These are phyloP conservation scores for Gracilariopsis chorda DNA, from an alignment of 23 red algal species.

Conservation along the genomic window DNA sequence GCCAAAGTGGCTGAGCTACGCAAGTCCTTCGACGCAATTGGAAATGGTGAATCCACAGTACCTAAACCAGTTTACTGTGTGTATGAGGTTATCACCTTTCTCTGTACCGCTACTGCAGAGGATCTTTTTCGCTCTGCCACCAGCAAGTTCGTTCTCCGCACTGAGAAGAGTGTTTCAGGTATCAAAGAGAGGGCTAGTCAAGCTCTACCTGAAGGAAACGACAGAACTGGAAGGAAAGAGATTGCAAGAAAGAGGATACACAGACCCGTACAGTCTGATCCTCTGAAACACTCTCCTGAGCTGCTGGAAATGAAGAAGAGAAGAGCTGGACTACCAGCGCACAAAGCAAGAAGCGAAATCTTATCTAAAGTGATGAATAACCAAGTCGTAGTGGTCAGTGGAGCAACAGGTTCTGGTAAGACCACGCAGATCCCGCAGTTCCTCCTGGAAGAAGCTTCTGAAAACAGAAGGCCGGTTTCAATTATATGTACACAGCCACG, in stretches of 20 bases:
- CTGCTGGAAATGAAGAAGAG: conserved; percentile 13
- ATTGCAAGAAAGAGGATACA: background rate
- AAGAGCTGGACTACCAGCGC: conserved; percentile 28
- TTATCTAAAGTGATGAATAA: background rate
- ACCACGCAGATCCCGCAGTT: conserved; percentile 90
- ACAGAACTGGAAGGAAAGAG: background rate
- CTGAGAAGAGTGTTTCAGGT: background rate
- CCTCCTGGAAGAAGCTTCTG: conserved; percentile 68
- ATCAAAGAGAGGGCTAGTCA: background rate
- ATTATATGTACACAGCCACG: conserved; percentile 90
- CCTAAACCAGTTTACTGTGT: background rate
- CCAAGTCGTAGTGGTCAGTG: conserved; percentile 76
- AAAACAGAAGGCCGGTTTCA: background rate
- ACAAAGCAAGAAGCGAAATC: conserved; percentile 36
- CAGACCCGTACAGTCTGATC: background rate
- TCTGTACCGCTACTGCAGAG: conserved; percentile 14
- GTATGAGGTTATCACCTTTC: conserved; percentile 41
- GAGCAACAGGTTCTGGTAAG: conserved; percentile 94
- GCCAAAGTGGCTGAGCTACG: background rate
- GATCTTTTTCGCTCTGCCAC: conserved; percentile 17
- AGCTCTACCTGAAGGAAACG: background rate
- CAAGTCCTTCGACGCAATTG: background rate
- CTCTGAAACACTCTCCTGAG: background rate
- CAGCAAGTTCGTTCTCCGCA: no score
- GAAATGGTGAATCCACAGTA: background rate